Evolutionary conservation across 176 grass and related monocot genomes (phyloP).

Genomic region (Ensete glaucum): DNA sequence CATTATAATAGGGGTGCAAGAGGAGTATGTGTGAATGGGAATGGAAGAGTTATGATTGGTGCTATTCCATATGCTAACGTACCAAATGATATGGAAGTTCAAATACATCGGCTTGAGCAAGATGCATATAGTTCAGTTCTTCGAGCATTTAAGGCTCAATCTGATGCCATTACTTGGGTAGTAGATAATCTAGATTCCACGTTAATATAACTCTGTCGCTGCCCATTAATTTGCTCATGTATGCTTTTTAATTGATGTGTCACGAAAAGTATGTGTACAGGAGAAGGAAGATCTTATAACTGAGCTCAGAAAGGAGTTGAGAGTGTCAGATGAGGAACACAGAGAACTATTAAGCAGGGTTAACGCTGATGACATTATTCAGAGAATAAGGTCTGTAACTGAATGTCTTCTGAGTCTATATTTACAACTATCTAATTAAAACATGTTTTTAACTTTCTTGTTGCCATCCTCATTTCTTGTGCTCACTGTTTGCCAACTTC

Average conservation of each 20-base stretch:
- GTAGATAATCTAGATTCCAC: conserved; percentile 10
- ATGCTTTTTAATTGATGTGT: not conserved
- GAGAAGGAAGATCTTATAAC: conserved; percentile 88
- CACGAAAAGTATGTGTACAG: conserved; percentile 25
- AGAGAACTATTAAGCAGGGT: conserved; percentile 62
- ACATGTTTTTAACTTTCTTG: not conserved
- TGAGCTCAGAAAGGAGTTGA: conserved; percentile 81
- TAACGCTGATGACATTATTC: conserved; percentile 72
- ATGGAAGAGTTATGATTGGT: conserved; percentile 46
- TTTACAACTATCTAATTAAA: not conserved
- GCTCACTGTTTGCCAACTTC: not conserved
- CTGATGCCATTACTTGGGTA: conserved; percentile 15
- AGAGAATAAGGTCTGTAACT: conserved; percentile 51
- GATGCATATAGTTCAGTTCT: too few relatives aligned
- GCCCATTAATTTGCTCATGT: not conserved
- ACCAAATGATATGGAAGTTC: conserved; percentile 55
- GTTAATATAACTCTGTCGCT: not conserved
- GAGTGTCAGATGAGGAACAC: conserved; percentile 81
- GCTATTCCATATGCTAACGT: conserved; percentile 44
- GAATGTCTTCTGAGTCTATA: not conserved
- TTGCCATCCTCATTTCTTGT: not conserved
- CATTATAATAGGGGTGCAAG: conserved; percentile 47
- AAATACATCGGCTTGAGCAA: too few relatives aligned
- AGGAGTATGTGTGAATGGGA: conserved; percentile 52
- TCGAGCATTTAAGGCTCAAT: too few relatives aligned